A percentile compares a stretch with the other conserved stretches of the same genome.
These are phyloP conservation scores for Carex scoparia DNA, from an alignment of 176 grass and related monocot genomes.

Conservation along the genomic window DNA sequence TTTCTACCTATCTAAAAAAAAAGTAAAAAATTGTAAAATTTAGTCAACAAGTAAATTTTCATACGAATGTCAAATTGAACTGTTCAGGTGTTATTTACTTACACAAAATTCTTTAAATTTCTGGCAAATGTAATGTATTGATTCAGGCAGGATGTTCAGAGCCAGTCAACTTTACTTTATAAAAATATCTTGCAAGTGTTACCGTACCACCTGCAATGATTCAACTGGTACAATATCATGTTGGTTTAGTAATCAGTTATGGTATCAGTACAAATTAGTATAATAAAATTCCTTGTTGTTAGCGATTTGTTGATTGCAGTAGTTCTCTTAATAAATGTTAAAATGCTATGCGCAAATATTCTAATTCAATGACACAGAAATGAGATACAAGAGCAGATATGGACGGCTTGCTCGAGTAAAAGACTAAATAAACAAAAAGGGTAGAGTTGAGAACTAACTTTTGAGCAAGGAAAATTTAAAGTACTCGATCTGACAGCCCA, in stretches of 20 bases:
- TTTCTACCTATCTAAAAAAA: too few species aligned
- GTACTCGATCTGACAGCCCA: constrained; percentile 11
- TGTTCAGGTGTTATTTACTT: too few species aligned
- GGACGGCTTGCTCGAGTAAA: background rate
- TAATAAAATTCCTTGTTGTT: background rate
- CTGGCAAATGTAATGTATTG: too few species aligned
- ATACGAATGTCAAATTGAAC: too few species aligned
- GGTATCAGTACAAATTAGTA: background rate
- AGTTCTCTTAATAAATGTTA: background rate
- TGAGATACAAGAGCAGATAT: background rate
- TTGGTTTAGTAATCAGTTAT: background rate
- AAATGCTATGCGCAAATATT: background rate
- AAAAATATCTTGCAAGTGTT: background rate
- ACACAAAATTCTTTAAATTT: too few species aligned
- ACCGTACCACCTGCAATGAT: background rate
- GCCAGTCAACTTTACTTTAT: background rate
- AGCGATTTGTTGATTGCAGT: background rate
- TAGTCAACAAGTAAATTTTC: too few species aligned
- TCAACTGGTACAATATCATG: background rate
- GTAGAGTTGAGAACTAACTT: constrained; percentile 15
- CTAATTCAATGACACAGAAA: background rate
- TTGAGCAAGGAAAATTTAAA: constrained; percentile 14
- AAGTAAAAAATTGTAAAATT: too few species aligned
- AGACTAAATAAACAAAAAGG: constrained; percentile 6
- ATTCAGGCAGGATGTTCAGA: background rate